Evolutionary conservation across 2,329 filamentous ascomycete species (phyloP), one percentile per base, ranked within the genome.

Genomic region (Aspergillus pseudoviridinutans): DNA sequence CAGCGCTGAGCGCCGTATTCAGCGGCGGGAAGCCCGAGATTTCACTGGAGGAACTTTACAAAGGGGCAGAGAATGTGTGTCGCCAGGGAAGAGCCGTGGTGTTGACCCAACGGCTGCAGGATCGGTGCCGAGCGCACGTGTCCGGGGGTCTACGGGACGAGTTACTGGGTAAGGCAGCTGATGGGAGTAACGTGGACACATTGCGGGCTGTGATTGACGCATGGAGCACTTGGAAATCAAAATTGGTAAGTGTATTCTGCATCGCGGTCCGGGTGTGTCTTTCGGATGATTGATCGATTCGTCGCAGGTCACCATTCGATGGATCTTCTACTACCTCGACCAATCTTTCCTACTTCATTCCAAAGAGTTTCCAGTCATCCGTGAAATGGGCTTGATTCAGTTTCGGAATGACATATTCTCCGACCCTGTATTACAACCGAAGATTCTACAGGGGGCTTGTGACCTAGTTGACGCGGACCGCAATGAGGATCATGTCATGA

Each of bases 311-410:
- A 87, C 87, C 14, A 84, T 99, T 53, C 86, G 92, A 51, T 93
- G 90, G 61, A 89, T 95, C 42, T 97, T 97, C 76, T 96, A 92
- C 77, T 99, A 92, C 69, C 83, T 99, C 63, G 93, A 99, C 71
- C 87, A 94, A 61, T 90, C 92, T 2, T 97, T 92, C 69, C 81
- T 99, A 7, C 79, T 96, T 2, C 87, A 88, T 57, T 86, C 87
- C 49, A 86, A 87, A 64, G 85, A 88, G 24, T 76, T 83, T 38
- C 81, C 82, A 9, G 89, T 89, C 35, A 85, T 99, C 56, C 89
- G 92, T 68, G 91, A 96, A 68, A 87, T 96, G 79, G 85, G 88
- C 4, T 86, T 94, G 55, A 76, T 81, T 14, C 82, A 91, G 58
- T 99, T 97, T 71, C 84, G 90, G 54, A 82, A 77, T 8, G 73